phyloP scores from a whole-genome alignment of 1,139 yeast species.

The Meyerozyma sp. region DNA sequence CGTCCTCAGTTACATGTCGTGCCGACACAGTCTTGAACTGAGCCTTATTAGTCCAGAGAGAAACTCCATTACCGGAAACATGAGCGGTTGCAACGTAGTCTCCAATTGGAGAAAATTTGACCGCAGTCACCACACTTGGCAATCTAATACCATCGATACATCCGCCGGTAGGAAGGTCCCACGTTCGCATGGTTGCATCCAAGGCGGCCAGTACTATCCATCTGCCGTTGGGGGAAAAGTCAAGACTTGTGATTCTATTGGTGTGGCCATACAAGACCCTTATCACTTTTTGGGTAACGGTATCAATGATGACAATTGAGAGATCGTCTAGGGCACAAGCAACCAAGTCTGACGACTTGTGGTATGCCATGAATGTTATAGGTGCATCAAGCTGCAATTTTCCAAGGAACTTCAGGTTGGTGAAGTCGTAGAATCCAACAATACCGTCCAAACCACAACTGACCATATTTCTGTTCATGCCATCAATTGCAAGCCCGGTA shows the following conservation, averaged over 20 bases:
- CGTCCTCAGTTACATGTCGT: slow-evolving; percentile 70
- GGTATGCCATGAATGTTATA: slow-evolving; percentile 70
- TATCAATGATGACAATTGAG: slow-evolving; percentile 78
- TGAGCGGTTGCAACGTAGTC: slow-evolving; percentile 93
- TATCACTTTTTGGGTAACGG: slow-evolving; percentile 73
- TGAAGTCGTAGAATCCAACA: slow-evolving; percentile 83
- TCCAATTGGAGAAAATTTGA: slow-evolving; percentile 82
- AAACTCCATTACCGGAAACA: slow-evolving; percentile 84
- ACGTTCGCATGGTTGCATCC: slow-evolving; percentile 87
- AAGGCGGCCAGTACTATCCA: slow-evolving; percentile 85
- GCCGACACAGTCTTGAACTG: slow-evolving; percentile 75
- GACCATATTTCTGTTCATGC: slow-evolving; percentile 83
- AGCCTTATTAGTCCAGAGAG: slow-evolving; percentile 88
- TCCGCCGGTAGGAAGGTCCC: slow-evolving; percentile 98
- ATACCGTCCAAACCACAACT: slow-evolving; percentile 86
- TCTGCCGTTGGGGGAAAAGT: slow-evolving; percentile 92
- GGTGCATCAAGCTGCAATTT: slow-evolving; percentile 70
- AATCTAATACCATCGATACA: slow-evolving; percentile 89
- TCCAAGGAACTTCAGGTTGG: slow-evolving; percentile 63
- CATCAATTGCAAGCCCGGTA: slow-evolving; percentile 86
- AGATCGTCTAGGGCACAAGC: slow-evolving; percentile 87
- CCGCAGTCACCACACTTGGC: slow-evolving; percentile 71
- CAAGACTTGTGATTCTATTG: slow-evolving; percentile 82
- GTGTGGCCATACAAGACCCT: slow-evolving; percentile 89
- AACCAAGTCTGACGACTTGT: slow-evolving; percentile 74